phyloP scores from a whole-genome alignment of 176 grass and related monocot species.

The Musa beccarii region DNA sequence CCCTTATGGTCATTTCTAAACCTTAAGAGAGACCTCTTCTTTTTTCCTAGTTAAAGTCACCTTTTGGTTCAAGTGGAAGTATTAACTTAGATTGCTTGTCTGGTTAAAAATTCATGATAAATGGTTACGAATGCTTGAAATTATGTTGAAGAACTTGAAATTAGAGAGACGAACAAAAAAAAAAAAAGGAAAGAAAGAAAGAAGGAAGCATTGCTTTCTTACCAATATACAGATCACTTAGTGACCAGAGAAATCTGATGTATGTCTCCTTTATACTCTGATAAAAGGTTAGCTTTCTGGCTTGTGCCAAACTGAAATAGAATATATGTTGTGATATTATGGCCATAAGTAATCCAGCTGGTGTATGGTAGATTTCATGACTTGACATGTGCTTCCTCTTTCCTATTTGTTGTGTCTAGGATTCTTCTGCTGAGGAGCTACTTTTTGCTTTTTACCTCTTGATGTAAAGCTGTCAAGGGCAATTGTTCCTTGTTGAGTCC shows the following conservation, averaged over 20 bases:
- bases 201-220: constrained; percentile 31
- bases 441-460: constrained; percentile 59
- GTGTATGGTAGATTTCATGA: constrained; percentile 36
- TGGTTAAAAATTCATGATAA: neutral
- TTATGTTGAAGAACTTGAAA: neutral
- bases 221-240: constrained; percentile 31
- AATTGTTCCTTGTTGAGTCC: constrained; percentile 59
- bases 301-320: constrained; percentile 29
- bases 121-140: neutral
- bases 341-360: constrained; percentile 41
- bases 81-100: neutral
- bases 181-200: neutral
- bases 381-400: constrained; percentile 30
- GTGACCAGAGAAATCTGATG: neutral
- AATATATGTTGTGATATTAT: constrained; percentile 41
- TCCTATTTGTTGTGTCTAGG: constrained; percentile 31
- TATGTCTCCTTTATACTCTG: constrained; percentile 39
- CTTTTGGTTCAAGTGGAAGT: neutral
- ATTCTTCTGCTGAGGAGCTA: constrained; percentile 40
- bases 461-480: constrained; percentile 43
- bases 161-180: too few species aligned
- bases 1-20: neutral
- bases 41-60: neutral
- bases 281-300: constrained; percentile 61
- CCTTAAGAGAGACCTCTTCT: neutral